phyloP scores from a whole-genome alignment of 306 rosid genomes.

The Fagus sylvatica region DNA sequence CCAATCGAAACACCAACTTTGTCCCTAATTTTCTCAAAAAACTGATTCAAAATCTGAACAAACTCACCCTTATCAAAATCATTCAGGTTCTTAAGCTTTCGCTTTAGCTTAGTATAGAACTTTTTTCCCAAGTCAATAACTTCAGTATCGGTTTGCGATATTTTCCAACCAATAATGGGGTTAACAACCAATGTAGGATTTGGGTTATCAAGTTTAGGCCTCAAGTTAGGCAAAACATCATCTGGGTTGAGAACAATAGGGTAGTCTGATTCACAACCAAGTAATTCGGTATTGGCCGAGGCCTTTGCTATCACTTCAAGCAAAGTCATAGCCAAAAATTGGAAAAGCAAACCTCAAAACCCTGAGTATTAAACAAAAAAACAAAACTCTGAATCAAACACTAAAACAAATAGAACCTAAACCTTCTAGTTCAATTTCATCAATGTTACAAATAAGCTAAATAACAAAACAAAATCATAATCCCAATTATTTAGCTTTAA shows the following conservation, averaged over 20 bases:
- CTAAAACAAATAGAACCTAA: too few relatives aligned
- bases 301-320: slow-evolving; percentile 55
- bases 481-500: background rate
- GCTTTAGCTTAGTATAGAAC: slow-evolving; percentile 47
- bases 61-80: slow-evolving; percentile 49
- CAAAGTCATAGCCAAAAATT: slow-evolving; percentile 53
- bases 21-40: slow-evolving; percentile 49
- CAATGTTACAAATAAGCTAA: too few relatives aligned
- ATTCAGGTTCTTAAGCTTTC: slow-evolving; percentile 39
- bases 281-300: slow-evolving; percentile 34
- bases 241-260: slow-evolving; percentile 71
- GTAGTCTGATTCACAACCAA: slow-evolving; percentile 40
- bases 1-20: slow-evolving; percentile 41
- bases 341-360: background rate
- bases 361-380: background rate
- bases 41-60: slow-evolving; percentile 43
- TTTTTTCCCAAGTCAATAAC: slow-evolving; percentile 50
- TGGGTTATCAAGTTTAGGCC: slow-evolving; percentile 38
- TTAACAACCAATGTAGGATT: slow-evolving; percentile 36
- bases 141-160: slow-evolving; percentile 50
- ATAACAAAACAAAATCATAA: background rate
- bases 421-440: too few relatives aligned
- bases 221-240: slow-evolving; percentile 47
- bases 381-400: background rate
- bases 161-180: slow-evolving; percentile 62